Base-by-base conservation (phyloP, 495 filamentous ascomycete genomes). In the Acidiella bohemica region DNA sequence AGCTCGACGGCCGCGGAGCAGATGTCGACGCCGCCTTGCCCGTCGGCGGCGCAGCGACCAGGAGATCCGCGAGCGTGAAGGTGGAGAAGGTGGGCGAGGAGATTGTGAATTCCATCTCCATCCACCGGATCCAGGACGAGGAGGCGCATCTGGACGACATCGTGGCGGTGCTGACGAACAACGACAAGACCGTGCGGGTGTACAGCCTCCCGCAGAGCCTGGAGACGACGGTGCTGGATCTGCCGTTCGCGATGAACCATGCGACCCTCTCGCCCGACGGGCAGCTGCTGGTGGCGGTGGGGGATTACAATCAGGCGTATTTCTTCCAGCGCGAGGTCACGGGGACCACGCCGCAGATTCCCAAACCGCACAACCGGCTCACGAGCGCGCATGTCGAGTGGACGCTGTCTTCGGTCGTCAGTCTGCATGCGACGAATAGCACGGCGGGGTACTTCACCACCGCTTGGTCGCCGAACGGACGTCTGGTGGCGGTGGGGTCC, bases 231-330 rank as follows among this genome's bases (percentile, higher is more conserved):
- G 68, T 75, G 35, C 59, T 94, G 16, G 64, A 72, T 5, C 81
- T 87, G 43, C 75, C 80, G 27, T 76, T 80, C 47, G 76, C 72
- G 39, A 88, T 94, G 63, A 97, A 97, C 57, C 86, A 90, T 57
- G 82, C 86, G 4, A 75, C 85, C 14, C 76, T 97, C 30, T 94
- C 87, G 20, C 90, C 90, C 0, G 81, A 95, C 49, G 87, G 85
- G 0, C 68, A 66, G 28, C 59, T 92, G 13, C 70, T 96, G 4
- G 67, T 86, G 3, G 82, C 84, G 8, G 80, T 96, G 27, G 83
- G 87, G 17, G 92, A 97, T 50, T 75, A 83, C 51, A 75, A 79
- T 3, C 77, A 69, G 42, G 78, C 83, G 2, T 94, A 90, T 56
- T 77, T 96, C 41, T 87, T 90, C 56, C 60, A 73, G 38, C 62